Percentiles rank a stretch among this genome's conserved stretches.
phyloP scores from a whole-genome alignment of 306 rosid genomes.

The Albizia julibrissin region DNA sequence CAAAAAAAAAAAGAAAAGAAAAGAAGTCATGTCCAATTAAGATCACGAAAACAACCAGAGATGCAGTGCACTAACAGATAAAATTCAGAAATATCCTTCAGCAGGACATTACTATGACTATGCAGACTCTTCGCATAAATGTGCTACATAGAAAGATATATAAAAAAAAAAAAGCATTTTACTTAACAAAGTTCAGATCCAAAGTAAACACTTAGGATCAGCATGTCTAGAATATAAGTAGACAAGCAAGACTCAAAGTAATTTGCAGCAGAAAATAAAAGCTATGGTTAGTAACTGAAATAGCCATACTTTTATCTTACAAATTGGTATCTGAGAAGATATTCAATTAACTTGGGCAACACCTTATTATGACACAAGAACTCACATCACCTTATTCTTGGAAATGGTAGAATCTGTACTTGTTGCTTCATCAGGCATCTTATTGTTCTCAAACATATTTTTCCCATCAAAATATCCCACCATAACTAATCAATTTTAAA shows the following conservation, averaged over 20 bases:
- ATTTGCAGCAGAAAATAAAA: background rate
- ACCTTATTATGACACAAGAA: background rate
- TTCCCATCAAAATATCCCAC: background rate
- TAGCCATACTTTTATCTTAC: background rate
- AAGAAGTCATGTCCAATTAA: background rate
- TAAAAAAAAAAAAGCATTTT: background rate
- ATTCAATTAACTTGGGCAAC: background rate
- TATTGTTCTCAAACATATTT: background rate
- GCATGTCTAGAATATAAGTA: background rate
- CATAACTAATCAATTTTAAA: background rate
- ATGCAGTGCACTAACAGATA: background rate
- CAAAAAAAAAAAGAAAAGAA: no score
- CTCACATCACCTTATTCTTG: background rate
- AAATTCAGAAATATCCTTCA: background rate
- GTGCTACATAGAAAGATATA: background rate
- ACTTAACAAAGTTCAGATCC: background rate
- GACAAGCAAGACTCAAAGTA: background rate
- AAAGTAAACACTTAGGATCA: background rate
- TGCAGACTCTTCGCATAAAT: background rate
- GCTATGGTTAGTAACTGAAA: background rate
- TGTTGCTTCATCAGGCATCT: background rate
- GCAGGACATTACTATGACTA: background rate
- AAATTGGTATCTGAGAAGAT: background rate
- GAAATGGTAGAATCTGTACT: background rate
- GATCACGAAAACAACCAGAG: slow-evolving; percentile 15